Percentiles rank a stretch among this genome's conserved stretches.
phyloP scores from a whole-genome alignment of 2,329 filamentous ascomycete genomes.

The Epichloe uncinata region DNA sequence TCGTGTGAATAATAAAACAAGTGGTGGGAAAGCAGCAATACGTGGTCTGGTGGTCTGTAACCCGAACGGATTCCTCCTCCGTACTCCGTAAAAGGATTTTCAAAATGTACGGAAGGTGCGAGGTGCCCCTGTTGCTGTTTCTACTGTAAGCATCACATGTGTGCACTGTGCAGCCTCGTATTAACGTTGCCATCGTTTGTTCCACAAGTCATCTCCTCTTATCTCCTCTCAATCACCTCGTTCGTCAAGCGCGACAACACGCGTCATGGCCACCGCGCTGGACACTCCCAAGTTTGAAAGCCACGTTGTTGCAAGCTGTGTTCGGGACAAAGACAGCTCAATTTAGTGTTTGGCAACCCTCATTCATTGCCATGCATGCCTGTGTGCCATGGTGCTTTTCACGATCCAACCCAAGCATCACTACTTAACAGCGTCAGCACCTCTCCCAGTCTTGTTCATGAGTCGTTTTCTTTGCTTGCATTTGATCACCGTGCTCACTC shows the following conservation, averaged over 20 bases:
- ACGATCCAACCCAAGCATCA: not conserved
- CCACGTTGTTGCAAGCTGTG: too few species aligned
- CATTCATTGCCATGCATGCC: not conserved
- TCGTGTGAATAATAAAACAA: not conserved
- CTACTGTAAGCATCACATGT: too few species aligned
- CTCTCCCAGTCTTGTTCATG: not conserved
- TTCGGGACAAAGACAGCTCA: not conserved
- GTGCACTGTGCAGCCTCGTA: too few species aligned
- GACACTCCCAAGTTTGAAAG: too few species aligned
- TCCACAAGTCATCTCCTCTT: too few species aligned
- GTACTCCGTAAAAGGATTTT: not conserved
- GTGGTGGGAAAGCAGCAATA: not conserved
- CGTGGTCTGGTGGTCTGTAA: too few species aligned
- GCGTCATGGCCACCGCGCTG: too few species aligned
- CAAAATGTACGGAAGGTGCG: not conserved
- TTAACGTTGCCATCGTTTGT: too few species aligned
- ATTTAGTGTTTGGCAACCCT: too few species aligned
- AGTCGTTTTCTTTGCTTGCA: not conserved
- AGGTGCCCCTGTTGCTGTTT: not conserved
- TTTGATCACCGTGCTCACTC: not conserved
- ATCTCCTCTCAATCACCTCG: too few species aligned
- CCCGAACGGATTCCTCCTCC: too few species aligned
- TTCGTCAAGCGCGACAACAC: too few species aligned
- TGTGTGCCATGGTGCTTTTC: not conserved
- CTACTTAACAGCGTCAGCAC: not conserved